Conservation (phyloP, 805 yeast genomes). For the Metschnikowia borealis region DNA sequence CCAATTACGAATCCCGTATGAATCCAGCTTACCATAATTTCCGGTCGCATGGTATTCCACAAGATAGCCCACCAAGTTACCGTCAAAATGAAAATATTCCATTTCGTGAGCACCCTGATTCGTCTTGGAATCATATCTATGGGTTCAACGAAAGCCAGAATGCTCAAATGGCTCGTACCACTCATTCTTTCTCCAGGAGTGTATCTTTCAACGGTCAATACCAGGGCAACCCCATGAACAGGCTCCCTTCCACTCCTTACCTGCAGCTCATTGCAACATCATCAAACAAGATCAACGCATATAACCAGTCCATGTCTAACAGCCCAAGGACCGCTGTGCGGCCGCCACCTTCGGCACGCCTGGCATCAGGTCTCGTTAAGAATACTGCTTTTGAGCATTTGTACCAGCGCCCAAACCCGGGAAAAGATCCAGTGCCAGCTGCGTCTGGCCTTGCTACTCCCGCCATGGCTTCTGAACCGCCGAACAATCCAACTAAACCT, state of each 20-base stretch:
- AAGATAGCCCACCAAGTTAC: background rate
- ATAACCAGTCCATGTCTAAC: slow-evolving; percentile 7
- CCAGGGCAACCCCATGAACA: background rate
- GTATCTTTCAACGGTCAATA: background rate
- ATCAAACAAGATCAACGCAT: slow-evolving; percentile 8
- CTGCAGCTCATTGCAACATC: slow-evolving; percentile 4
- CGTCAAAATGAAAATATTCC: background rate
- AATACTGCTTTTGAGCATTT: slow-evolving; percentile 17
- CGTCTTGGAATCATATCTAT: background rate
- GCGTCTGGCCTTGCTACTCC: background rate
- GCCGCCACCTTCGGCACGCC: background rate
- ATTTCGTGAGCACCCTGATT: background rate
- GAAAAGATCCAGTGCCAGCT: background rate
- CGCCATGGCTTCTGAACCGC: background rate
- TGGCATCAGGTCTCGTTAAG: slow-evolving; percentile 17
- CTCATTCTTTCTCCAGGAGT: background rate
- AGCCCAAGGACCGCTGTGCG: background rate
- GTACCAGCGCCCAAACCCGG: background rate
- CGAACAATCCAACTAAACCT: background rate
- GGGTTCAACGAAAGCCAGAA: background rate
- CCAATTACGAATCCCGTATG: background rate
- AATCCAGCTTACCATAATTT: background rate
- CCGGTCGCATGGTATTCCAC: background rate
- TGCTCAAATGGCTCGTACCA: background rate
- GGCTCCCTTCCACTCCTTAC: background rate